Conservation (phyloP, 768 basidiomycete species). For the Cyathus striatus region DNA sequence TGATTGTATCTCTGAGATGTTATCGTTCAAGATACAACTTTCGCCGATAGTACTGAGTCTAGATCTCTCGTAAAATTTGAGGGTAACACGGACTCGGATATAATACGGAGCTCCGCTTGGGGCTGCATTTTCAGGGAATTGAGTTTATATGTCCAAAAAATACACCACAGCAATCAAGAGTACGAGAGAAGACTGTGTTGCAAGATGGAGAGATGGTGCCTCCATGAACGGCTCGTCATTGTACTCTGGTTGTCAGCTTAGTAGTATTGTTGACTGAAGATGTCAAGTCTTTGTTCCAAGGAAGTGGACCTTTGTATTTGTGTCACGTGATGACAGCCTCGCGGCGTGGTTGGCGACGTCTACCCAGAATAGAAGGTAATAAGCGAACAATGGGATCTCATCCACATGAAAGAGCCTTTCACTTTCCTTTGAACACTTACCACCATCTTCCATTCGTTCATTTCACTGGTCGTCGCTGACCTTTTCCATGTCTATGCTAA, state of each 20-base stretch:
- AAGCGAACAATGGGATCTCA: slow-evolving; percentile 3
- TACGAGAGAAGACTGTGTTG: neutral
- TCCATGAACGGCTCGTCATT: neutral
- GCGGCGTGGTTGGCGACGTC: slow-evolving; percentile 8
- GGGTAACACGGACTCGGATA: neutral
- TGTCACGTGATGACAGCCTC: slow-evolving; percentile 6
- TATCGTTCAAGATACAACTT: too few relatives aligned
- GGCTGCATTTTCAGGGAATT: too few relatives aligned
- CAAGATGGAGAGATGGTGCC: neutral
- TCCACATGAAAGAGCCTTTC: neutral
- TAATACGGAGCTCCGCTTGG: neutral
- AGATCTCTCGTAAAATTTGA: too few relatives aligned
- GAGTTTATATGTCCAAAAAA: too few relatives aligned
- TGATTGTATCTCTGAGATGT: too few relatives aligned
- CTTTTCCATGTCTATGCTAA: slow-evolving; percentile 31
- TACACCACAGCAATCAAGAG: too few relatives aligned
- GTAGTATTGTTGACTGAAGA: too few relatives aligned
- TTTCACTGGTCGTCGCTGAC: neutral
- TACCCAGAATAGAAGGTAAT: neutral
- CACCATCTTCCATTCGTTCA: slow-evolving; percentile 1
- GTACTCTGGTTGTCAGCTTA: slow-evolving; percentile 10
- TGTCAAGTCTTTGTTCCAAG: slow-evolving; percentile 21
- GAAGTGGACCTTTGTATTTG: slow-evolving; percentile 13
- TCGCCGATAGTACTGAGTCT: too few relatives aligned
- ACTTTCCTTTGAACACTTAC: slow-evolving; percentile 3